Evolutionary conservation across 768 basidiomycete genomes (phyloP).

Genomic region (Rhodocollybia butyracea): DNA sequence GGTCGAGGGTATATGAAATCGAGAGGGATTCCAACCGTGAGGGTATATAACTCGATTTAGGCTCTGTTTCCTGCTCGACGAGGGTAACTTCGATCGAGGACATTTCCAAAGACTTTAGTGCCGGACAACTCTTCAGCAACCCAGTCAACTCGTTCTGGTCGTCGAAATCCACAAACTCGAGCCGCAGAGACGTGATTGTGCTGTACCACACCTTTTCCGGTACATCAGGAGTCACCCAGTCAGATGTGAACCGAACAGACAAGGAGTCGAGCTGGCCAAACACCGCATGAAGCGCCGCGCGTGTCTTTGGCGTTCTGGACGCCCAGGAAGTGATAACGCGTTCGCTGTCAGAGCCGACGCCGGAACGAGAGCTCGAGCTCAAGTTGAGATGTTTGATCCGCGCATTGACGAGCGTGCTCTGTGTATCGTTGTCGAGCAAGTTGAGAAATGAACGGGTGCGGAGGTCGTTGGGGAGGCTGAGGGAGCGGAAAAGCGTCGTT

Average conservation of each 20-base stretch:
- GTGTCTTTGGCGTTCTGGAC: conserved; percentile 1
- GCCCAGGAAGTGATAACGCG: conserved; percentile 3
- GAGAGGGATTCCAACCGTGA: neutral
- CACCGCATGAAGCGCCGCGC: neutral
- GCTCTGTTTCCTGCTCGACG: neutral
- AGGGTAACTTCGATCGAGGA: neutral
- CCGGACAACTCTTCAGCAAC: neutral
- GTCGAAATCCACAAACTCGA: conserved; percentile 1
- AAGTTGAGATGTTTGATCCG: conserved; percentile 1
- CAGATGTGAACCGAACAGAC: neutral
- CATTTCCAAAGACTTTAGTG: neutral
- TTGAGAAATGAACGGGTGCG: conserved; percentile 5
- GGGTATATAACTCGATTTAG: neutral
- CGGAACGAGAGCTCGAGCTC: neutral
- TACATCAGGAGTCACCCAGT: conserved; percentile 1
- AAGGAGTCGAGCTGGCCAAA: neutral
- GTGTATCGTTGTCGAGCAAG: conserved; percentile 4
- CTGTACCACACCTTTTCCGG: neutral
- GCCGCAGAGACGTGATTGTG: conserved; percentile 1
- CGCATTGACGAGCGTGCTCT: neutral
- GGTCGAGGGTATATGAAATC: neutral
- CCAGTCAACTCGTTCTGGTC: neutral
- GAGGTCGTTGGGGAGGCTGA: neutral
- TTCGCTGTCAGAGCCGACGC: conserved; percentile 2
- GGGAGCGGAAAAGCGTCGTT: neutral